phyloP scores from a whole-genome alignment of 2,329 filamentous ascomycete species.

The Sporothrix globosa region DNA sequence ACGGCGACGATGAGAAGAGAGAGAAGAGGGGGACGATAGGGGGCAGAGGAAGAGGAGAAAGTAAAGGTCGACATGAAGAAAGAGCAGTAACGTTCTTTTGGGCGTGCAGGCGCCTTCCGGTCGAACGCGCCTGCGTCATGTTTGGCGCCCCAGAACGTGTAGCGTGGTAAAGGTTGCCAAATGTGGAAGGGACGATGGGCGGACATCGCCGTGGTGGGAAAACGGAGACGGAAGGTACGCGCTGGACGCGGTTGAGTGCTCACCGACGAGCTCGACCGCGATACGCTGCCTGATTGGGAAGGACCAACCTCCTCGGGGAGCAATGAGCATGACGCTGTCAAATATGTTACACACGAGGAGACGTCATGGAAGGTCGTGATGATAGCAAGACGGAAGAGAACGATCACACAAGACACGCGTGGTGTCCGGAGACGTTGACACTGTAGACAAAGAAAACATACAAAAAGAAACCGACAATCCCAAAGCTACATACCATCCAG shows the following conservation, averaged over 20 bases:
- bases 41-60: neutral
- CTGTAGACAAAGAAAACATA: neutral
- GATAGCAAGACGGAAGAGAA: neutral
- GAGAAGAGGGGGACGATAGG: neutral
- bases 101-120: neutral
- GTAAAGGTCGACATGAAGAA: no score
- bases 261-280: neutral
- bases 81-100: neutral
- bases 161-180: neutral
- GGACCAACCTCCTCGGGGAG: neutral
- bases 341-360: neutral
- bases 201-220: neutral
- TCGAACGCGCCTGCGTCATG: neutral
- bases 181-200: constrained; percentile 18
- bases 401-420: no score
- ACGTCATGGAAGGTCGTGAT: neutral
- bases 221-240: constrained; percentile 17
- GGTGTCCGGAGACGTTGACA: neutral
- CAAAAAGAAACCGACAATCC: neutral
- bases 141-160: neutral
- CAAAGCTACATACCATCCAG: neutral
- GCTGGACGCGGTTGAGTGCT: neutral
- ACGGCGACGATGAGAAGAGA: neutral
- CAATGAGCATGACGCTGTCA: no score
- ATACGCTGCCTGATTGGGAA: constrained; percentile 24